Evolutionary conservation across 164 flowering plant genomes (phyloP), one percentile per base, ranked within the genome.

Genomic region (Platanus orientalis): DNA sequence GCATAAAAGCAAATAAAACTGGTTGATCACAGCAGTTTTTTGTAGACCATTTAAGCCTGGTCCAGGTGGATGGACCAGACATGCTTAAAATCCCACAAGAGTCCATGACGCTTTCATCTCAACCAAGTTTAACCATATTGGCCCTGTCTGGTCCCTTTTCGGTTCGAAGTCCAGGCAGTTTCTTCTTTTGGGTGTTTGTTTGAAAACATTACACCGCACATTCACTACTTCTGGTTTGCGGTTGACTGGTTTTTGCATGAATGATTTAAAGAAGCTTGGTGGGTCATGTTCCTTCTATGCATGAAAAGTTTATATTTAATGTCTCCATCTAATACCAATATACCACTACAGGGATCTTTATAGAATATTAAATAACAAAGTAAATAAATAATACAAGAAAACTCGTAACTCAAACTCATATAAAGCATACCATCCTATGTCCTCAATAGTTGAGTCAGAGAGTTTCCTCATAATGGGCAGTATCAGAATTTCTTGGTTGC

Each of bases 231-330:
- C 19, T 67, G 24, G 76, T 79, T 83, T 69, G 50, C 73, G 68
- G 81, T 69, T 80, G 60, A 76, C 80, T 79, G 64, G 79, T 64
- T 69, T 74, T 20, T 71, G 69, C 78, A 73, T 83, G 84, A 81
- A 19, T 58, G 17, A 62, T 71, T 72, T 81, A 69, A 81, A 67
- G 59, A 59, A 25, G 32, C 36, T 56, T 48, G 50, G 44, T 63
- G 57, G 40, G 48, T 57, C 67, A 49, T 57, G 55, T 4, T 48
- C 19, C n/a, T 58, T 24, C 28, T 50, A 20, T 34, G 59, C 59
- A 68, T 11, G 45, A 55, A 54, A 68, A 29, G 14, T 2, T 29
- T 13, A 30, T 6, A 23, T 25, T 27, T 27, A 48, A n/a, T 44
- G 19, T 27, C 21, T 45, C 42, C 14, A 30, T 28, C 23, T 44